phyloP scores from a whole-genome alignment of 1,139 yeast genomes.

The Lodderomyces metapsilosis region DNA sequence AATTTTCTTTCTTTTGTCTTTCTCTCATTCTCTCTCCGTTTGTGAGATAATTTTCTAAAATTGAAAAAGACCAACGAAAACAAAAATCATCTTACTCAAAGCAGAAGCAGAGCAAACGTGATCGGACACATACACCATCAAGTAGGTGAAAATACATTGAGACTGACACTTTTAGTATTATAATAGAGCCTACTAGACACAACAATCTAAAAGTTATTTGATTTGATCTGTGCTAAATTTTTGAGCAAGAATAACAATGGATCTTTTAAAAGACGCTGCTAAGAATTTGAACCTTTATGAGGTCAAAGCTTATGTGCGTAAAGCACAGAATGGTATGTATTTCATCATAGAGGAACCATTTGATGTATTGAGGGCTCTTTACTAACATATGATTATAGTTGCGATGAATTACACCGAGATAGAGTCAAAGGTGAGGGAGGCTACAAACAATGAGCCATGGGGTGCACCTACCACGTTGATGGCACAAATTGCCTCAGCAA shows the following conservation, averaged over 20 bases:
- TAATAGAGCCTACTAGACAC: no score
- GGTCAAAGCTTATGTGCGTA: conserved; percentile 95
- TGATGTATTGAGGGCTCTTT: neutral
- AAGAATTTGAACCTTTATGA: conserved; percentile 87
- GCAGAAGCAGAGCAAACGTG: no score
- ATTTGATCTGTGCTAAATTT: neutral
- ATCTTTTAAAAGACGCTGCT: conserved; percentile 67
- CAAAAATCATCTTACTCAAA: no score
- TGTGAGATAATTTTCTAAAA: no score
- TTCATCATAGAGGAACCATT: neutral
- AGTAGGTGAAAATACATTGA: neutral
- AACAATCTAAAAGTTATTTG: no score
- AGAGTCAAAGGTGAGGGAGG: conserved; percentile 96
- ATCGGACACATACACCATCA: no score
- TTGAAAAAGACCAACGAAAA: no score
- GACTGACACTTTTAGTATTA: no score
- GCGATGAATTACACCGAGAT: conserved; percentile 93
- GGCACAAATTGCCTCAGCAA: conserved; percentile 94
- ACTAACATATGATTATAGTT: conserved; percentile 26
- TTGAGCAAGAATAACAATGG: conserved; percentile 37
- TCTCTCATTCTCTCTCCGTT: no score
- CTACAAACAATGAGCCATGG: conserved; percentile 99
- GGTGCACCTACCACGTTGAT: conserved; percentile 92
- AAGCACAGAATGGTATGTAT: conserved; percentile 85
- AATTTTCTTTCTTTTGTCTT: no score